These are phyloP conservation scores for Astragalus glycyphyllos DNA, from an alignment of 306 rosid genomes.

Conservation along the genomic window DNA sequence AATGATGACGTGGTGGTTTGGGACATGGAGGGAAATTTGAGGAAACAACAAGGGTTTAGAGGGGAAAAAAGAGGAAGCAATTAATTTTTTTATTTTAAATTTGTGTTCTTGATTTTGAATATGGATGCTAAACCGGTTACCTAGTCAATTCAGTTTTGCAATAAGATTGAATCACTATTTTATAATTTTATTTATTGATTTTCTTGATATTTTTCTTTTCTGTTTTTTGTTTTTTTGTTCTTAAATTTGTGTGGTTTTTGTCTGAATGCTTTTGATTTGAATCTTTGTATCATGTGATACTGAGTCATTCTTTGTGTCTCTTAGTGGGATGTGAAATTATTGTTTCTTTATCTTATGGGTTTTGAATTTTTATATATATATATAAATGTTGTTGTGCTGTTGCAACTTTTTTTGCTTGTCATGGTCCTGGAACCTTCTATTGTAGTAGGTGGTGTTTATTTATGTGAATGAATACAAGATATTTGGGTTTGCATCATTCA, in stretches of 20 bases:
- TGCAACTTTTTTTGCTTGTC: conserved; percentile 13
- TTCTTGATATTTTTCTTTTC: not conserved
- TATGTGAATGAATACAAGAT: not conserved
- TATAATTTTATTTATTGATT: too few species aligned
- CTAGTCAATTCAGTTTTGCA: conserved; percentile 1
- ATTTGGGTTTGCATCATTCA: not conserved
- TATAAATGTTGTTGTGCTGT: conserved; percentile 4
- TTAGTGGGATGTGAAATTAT: not conserved
- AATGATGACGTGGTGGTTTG: too few species aligned
- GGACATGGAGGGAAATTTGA: too few species aligned
- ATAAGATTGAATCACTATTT: not conserved
- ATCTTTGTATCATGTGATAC: conserved; percentile 5
- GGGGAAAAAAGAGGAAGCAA: too few species aligned
- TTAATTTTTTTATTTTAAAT: not conserved
- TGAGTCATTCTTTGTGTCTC: conserved; percentile 21
- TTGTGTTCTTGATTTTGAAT: not conserved
- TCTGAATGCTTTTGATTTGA: conserved; percentile 30
- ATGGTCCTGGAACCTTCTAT: conserved; percentile 2
- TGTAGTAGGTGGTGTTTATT: not conserved
- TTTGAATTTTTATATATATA: not conserved
- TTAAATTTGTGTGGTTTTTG: not conserved
- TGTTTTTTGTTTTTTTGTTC: not conserved
- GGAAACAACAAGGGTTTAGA: too few species aligned
- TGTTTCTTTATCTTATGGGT: not conserved
- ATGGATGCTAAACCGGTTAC: not conserved